phyloP scores from a whole-genome alignment of 306 rosid species.

The Pterocarpus macrocarpus region DNA sequence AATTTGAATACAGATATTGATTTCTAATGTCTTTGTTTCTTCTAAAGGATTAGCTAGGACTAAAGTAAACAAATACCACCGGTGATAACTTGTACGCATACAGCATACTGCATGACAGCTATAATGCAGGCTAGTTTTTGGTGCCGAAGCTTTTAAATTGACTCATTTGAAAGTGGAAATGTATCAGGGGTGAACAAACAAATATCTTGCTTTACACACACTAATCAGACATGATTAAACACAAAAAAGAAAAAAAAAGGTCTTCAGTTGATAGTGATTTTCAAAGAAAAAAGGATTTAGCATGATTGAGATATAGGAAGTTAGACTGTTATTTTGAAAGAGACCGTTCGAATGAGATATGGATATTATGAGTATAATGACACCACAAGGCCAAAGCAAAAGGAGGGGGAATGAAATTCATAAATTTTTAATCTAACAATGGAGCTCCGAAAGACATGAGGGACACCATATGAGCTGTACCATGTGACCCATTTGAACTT shows the following conservation, averaged over 20 bases:
- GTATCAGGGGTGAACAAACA: neutral
- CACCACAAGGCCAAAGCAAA: slow-evolving; percentile 29
- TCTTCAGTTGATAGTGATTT: slow-evolving; percentile 37
- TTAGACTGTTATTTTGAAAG: slow-evolving; percentile 46
- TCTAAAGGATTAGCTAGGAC: neutral
- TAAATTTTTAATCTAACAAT: slow-evolving; percentile 17
- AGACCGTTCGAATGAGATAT: slow-evolving; percentile 33
- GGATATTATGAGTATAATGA: slow-evolving; percentile 34
- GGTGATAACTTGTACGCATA: neutral
- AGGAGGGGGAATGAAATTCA: slow-evolving; percentile 32
- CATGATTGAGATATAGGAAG: slow-evolving; percentile 45
- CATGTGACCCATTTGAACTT: slow-evolving; percentile 49
- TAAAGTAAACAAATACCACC: neutral
- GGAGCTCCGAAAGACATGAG: slow-evolving; percentile 37
- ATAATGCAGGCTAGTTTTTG: neutral
- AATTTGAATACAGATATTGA: neutral
- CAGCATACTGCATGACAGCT: slow-evolving; percentile 7
- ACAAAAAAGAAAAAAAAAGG: neutral
- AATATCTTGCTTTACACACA: slow-evolving; percentile 1
- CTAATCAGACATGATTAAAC: slow-evolving; percentile 44
- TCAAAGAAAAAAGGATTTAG: slow-evolving; percentile 28
- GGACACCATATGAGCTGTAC: slow-evolving; percentile 52
- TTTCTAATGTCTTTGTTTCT: slow-evolving; percentile 4
- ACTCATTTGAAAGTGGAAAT: neutral
- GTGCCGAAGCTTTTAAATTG: slow-evolving; percentile 2